A percentile compares a stretch with the other conserved stretches of the same genome.
phyloP scores from a whole-genome alignment of 306 rosid genomes.

The Alnus rubra region DNA sequence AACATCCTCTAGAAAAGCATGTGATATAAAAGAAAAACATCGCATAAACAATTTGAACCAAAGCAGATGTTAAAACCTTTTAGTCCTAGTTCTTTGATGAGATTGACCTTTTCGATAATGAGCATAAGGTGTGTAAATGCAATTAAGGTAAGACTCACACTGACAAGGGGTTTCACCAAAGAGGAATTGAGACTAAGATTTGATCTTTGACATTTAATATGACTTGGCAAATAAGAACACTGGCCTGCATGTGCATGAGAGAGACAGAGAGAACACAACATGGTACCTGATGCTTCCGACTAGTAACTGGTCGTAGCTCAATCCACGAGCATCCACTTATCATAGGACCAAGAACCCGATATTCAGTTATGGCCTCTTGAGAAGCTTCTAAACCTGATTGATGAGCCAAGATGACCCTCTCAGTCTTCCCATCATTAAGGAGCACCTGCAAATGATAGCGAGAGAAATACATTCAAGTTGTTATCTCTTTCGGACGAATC shows the following conservation, averaged over 20 bases:
- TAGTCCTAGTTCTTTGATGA: not conserved
- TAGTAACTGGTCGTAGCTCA: constrained; percentile 79
- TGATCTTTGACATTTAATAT: not conserved
- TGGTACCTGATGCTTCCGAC: constrained; percentile 88
- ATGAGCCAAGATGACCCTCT: constrained; percentile 80
- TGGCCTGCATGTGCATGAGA: not conserved
- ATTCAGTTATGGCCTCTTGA: constrained; percentile 89
- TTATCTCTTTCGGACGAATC: not conserved
- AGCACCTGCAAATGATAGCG: constrained; percentile 58
- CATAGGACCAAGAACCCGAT: constrained; percentile 86
- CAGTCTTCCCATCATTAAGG: constrained; percentile 91
- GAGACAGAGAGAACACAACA: constrained; percentile 11
- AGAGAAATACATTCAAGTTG: constrained; percentile 19
- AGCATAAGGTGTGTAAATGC: not conserved
- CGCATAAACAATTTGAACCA: not conserved
- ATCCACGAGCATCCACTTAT: constrained; percentile 98
- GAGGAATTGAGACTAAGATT: not conserved
- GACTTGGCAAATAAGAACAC: not conserved
- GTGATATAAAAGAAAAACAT: not conserved
- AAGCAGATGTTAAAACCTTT: not conserved
- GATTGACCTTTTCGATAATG: not conserved
- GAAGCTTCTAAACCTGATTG: constrained; percentile 71
- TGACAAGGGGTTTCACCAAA: not conserved
- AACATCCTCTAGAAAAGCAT: not conserved
- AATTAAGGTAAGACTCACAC: not conserved